Evolutionary conservation across 768 basidiomycete species (phyloP), one percentile per base, ranked within the genome.

Genomic region (Pleurotus ostreatus): DNA sequence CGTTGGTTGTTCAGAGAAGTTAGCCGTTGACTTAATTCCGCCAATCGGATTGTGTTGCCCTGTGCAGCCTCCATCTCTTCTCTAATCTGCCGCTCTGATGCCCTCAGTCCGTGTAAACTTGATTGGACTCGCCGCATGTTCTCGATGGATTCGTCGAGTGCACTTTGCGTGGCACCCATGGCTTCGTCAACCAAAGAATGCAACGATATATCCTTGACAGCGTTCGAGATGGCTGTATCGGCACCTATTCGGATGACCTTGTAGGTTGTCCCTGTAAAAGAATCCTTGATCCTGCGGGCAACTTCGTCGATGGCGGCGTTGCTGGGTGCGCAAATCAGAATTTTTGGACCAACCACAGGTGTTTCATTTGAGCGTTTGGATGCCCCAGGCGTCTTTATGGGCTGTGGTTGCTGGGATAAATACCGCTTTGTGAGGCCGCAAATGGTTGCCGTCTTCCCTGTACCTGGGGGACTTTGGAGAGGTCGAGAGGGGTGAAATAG

Each of bases 241-340:
- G 85, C 76, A 22, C 97, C 97, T 52, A 96, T 82, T n/a, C 97
- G 88, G 22, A 98, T 94, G 9, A 98, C 86, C 55, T 86, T 94
- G 26, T 53, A 53, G 8, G 39, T 23, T 12, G 51, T 53, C 20
- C 51, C 51, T 13, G 13, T 7, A 30, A 88, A 81, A 9, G 77
- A 65, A n/a, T 80, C 70, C 66, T 89, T 92, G 47, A 99, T 73
- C 40, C 97, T 88, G 63, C 83, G 80, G 5, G 92, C 91, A 15
- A 99, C 86, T 74, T 99, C 97, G 65, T 99, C 95, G 40, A 99
- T 95, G 22, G 97, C 97, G 15, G 97, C 97, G 70, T 99, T 99
- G 71, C 92, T 95, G 1, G 97, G 97, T 0, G 97, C 97, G 65
- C 97, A 99, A 38, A 99, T 77, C 15, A 99, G 80, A 43, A 98